These are phyloP conservation scores for Trichophyton simii DNA, from an alignment of 2,329 filamentous ascomycete genomes.

Conservation along the genomic window DNA sequence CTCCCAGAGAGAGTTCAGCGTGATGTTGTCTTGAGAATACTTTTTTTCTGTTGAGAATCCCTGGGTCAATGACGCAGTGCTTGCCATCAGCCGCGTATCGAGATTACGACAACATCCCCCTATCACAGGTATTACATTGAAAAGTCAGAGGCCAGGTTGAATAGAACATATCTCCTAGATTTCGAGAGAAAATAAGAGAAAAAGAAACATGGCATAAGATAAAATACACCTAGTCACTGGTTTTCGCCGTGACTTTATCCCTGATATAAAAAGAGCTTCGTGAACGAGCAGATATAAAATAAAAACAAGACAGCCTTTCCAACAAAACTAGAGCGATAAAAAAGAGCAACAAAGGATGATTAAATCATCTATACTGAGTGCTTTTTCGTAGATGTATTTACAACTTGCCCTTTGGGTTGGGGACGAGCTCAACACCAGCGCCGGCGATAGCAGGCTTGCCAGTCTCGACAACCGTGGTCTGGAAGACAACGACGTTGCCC, in stretches of 20 bases:
- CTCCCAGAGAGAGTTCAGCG: not conserved
- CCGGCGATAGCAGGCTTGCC: conserved; percentile 77
- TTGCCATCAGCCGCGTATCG: not conserved
- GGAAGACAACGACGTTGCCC: conserved; percentile 65
- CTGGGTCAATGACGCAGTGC: not conserved
- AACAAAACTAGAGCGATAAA: not conserved
- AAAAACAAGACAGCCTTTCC: not conserved
- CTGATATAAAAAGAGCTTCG: not conserved
- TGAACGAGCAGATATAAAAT: not conserved
- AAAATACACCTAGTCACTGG: not conserved
- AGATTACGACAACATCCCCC: not conserved
- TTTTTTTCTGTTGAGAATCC: not conserved
- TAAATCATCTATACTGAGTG: not conserved
- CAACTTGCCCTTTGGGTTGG: conserved; percentile 10
- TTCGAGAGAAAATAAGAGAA: not conserved
- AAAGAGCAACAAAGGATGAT: not conserved
- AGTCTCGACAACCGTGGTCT: conserved; percentile 81
- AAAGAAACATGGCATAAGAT: not conserved
- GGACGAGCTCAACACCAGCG: conserved; percentile 57
- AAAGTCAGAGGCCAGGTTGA: not conserved
- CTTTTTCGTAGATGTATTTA: conserved; percentile 5
- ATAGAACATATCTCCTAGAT: not conserved
- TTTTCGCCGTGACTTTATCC: not conserved
- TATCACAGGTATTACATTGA: not conserved
- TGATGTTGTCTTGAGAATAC: not conserved